Percentiles rank a stretch among this genome's conserved stretches.
These are phyloP conservation scores for Colletotrichum graminicola DNA, from an alignment of 2,329 filamentous ascomycete species.

Conservation along the genomic window DNA sequence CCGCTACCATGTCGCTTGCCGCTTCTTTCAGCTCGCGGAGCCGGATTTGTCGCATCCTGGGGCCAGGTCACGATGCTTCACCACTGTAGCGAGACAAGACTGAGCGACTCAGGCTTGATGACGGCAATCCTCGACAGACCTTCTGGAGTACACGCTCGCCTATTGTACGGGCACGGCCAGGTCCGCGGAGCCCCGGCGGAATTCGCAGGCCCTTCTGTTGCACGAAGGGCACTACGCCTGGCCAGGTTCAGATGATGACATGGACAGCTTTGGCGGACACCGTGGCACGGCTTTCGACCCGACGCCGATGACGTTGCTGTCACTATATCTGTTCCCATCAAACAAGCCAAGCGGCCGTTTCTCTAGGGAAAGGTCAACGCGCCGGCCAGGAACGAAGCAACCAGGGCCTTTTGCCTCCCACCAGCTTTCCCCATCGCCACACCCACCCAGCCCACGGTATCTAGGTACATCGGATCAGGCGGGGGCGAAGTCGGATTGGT, in stretches of 20 bases:
- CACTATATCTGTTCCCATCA: neutral
- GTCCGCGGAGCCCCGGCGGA: neutral
- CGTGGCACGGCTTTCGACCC: neutral
- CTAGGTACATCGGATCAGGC: neutral
- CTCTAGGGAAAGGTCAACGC: neutral
- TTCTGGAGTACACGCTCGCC: conserved; percentile 7
- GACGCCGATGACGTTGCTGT: conserved; percentile 11
- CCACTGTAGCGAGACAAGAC: neutral
- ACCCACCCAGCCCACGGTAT: neutral
- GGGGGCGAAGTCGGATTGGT: neutral
- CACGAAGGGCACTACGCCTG: neutral
- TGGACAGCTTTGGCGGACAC: neutral
- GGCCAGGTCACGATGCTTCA: neutral
- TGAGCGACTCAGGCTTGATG: neutral
- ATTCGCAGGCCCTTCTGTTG: neutral
- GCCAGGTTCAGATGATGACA: neutral
- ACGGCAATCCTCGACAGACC: neutral
- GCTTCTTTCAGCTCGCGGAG: neutral
- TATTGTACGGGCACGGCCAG: neutral
- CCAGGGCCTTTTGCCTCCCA: neutral
- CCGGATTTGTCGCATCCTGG: conserved; percentile 13
- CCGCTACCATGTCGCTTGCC: neutral
- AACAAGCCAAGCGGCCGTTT: neutral
- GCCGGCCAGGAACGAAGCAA: neutral
- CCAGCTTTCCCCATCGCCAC: too few species aligned